Base-by-base conservation (phyloP, 345 rosid species). In the Salix arbutifolia region DNA sequence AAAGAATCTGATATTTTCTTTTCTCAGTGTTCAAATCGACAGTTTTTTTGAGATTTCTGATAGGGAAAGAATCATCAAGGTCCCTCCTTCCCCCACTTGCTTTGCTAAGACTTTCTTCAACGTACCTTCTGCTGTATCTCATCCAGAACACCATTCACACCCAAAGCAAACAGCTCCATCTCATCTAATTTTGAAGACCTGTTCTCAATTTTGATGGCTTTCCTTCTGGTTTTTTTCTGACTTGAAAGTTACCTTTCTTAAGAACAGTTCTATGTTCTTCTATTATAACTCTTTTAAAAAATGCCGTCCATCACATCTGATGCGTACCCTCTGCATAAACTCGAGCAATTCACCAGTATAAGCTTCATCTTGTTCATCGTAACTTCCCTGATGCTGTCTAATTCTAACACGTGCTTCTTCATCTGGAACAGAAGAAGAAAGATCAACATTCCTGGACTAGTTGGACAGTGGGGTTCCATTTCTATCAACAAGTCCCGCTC, bases 241-340 rank as follows among this genome's bases (percentile, higher is more conserved):
- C 92, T 85, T 71, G 87, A 5, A 76, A 48, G 71, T 81, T 42
- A 88, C 92, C 93, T 82, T 90, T 92, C 78, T 92, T 92, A 71
- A 80, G 50, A 30, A 85, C 87, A 72, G 92, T 83, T 89, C 91
- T 94, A 62, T 88, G 86, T 85, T 92, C 97, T 4, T 95, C 97
- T 74, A 88, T 73, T 73, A 85, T 78, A 80, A 87, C 93, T 82
- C 95, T 91, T 81, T 85, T 88, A 78, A 91, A 85, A 33, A 80
- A 92, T 95, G 74, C 76, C 73, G 84, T 94, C 95, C 88, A 92
- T 84, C 44, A 88, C 89, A 86, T 87, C 89, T 3, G 86, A 33
- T 60, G 0, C 37, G 37, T 0, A 94, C 89, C 82, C 90, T 85
- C 80, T 91, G 87, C 60, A 87, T 87, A 72, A 90, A 91, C 60